Evolutionary conservation across 2,329 filamentous ascomycete genomes (phyloP), one percentile per base, ranked within the genome.

Genomic region (Penicillium sp.): DNA sequence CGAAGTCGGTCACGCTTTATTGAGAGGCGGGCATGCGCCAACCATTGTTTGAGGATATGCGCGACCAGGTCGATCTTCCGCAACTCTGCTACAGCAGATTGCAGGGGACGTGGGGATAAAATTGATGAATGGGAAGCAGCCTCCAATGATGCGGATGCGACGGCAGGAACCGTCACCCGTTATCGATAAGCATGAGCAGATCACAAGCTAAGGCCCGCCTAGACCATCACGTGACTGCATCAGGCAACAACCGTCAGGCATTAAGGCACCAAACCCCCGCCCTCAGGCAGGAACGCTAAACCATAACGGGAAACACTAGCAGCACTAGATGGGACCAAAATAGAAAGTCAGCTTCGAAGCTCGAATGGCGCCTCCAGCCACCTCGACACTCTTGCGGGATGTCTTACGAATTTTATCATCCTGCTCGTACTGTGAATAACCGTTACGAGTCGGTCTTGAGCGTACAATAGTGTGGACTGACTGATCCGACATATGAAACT

Each of bases 311-410:
- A 3, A 23, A 4, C 20, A 23, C 20, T 23, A 23, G 27, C 31
- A 59, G 53, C 56, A 53, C 54, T 57, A 55, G 53, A 55, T 52
- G 49, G 42, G 56, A 59, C 57, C 58, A 57, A 65, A 67, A 68
- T 67, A 67, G 65, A 63, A 64, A 64, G 61, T 59, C 60, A 62
- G 60, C 57, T 57, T 56, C 6, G 38, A 49, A 58, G 49, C 56
- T 58, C 49, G 35, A 47, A 59, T 54, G 57, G 55, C 55, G 53
- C 57, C 56, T 59, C 57, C 55, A 61, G 59, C 57, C 52, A 58
- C 55, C 54, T 56, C 52, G 50, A 54, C 53, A 55, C 55, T 49
- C 57, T 60, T 55, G 51, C 53, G 55, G 54, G 50, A 50, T 41
- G 43, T 20, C 33, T 20, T 4, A 23, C 18, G 33, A 18, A 15